These are phyloP conservation scores for Cornus suecica DNA, from an alignment of 148 eudicot species.

Conservation along the genomic window DNA sequence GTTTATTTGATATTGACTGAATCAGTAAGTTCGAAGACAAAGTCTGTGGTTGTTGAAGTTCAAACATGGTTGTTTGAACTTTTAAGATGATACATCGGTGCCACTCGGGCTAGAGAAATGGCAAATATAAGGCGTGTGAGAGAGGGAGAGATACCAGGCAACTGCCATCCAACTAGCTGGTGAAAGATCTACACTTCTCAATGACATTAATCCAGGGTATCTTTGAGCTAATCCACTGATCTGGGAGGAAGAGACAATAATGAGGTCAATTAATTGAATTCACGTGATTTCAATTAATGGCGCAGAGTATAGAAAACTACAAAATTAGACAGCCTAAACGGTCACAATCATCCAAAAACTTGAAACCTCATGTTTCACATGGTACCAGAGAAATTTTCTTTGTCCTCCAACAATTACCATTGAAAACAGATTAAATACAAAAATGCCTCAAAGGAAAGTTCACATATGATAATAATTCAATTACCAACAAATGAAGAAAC, in stretches of 20 bases:
- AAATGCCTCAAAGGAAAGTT: constrained; percentile 9
- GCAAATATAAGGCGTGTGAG: neutral
- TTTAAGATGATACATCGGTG: neutral
- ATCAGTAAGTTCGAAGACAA: neutral
- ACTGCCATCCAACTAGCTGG: constrained; percentile 97
- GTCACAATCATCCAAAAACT: neutral
- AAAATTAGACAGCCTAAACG: neutral
- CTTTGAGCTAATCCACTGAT: constrained; percentile 58
- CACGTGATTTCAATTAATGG: neutral
- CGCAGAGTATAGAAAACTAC: neutral
- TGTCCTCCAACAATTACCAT: neutral
- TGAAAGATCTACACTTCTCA: constrained; percentile 86
- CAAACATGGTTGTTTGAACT: neutral
- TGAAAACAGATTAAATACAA: neutral
- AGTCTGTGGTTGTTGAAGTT: neutral
- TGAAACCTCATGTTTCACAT: constrained; percentile 9
- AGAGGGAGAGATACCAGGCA: constrained; percentile 53
- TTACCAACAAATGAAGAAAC: neutral
- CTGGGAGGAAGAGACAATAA: constrained; percentile 32
- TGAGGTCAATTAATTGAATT: neutral
- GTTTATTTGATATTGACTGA: neutral
- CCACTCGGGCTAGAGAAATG: neutral
- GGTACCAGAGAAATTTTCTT: constrained; percentile 12
- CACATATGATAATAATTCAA: constrained; percentile 15
- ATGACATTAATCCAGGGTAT: constrained; percentile 72